Base-by-base conservation (phyloP, 345 rosid species). In the Carallia brachiata region DNA sequence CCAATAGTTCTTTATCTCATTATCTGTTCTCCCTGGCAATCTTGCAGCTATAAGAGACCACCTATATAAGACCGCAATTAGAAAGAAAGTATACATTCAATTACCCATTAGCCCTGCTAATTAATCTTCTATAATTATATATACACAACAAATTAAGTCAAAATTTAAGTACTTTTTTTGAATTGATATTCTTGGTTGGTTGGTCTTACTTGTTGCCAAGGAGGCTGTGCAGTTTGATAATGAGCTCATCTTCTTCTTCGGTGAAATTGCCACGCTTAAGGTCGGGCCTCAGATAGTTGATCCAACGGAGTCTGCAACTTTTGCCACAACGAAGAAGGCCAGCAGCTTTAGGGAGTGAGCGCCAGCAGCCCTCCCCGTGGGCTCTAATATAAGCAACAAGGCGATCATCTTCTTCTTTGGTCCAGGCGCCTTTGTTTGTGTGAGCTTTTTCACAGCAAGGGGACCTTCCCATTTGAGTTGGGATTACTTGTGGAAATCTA, bases 381-480 rank as follows among this genome's bases (percentile, higher is more conserved):
- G 90, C 85, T 75, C 86, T 75, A 56, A 89, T 89, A 61, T 89
- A 89, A 37, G 89, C 77, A 58, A 86, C 70, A 62, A 89, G 90
- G 23, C 91, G 82, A 75, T 89, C 95, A 18, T 89, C 95, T 79
- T 89, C 95, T 78, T 89, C 95, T 62, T 89, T 89, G 40, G 95
- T 89, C 95, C 95, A 89, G 6, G 95, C 95, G 7, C 95, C 95
- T 68, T 87, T 89, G 89, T 89, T 89, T 7, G 92, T 89, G 71
- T 89, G 95, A 34, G 90, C 91, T 75, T 89, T 89, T 76, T 89
- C 95, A 61, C 95, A 89, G 52, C 95, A 89, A 68, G 95, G 95
- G 61, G 95, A 89, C 82, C 95, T 85, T 62, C 95, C 95, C 95
- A 89, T 89, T 59, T 28, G 31, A 8, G 36, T 28, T n/a, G 66